phyloP scores from a whole-genome alignment of 345 rosid genomes.

The Syzygium jambos region DNA sequence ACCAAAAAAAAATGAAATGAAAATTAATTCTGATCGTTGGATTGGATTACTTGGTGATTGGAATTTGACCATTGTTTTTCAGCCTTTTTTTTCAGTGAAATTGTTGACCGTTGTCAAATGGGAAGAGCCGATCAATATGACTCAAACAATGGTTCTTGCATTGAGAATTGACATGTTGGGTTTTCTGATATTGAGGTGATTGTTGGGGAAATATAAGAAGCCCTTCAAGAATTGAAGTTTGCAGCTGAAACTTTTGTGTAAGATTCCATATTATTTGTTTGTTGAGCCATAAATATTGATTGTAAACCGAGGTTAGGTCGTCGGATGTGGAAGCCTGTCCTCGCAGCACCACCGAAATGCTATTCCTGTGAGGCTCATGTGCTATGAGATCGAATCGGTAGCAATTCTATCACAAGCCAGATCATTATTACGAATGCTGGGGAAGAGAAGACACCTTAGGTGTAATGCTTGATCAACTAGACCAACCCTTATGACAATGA shows the following conservation, averaged over 20 bases:
- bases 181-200: neutral
- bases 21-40: neutral
- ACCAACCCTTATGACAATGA: neutral
- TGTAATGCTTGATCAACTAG: neutral
- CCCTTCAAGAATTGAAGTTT: neutral
- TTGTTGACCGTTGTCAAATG: neutral
- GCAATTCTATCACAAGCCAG: neutral
- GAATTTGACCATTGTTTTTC: neutral
- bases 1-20: neutral
- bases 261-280: neutral
- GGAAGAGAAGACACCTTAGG: neutral
- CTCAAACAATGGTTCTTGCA: neutral
- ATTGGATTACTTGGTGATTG: neutral
- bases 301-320: neutral
- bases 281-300: neutral
- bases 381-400: neutral
- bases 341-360: neutral
- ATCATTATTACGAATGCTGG: neutral
- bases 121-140: neutral
- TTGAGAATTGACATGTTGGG: neutral
- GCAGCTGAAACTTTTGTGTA: neutral
- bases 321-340: neutral
- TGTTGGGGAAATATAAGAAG: neutral
- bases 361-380: neutral
- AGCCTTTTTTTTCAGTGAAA: neutral